Evolutionary conservation across 495 filamentous ascomycete genomes (phyloP).

Genomic region (Xylaria curta): DNA sequence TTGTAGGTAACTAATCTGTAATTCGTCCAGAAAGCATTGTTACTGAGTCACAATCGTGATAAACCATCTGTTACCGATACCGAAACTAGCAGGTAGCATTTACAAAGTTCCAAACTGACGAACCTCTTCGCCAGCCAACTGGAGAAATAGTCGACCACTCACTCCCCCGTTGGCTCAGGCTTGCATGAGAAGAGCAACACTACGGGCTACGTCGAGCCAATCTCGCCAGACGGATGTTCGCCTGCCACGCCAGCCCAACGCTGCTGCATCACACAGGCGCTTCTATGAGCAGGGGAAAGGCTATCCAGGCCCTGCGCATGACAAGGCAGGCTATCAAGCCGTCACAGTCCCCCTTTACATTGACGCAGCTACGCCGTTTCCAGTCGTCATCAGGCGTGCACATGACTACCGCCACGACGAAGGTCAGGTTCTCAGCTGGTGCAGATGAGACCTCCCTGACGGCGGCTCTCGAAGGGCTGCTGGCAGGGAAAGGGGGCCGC

Average conservation of each 20-base stretch:
- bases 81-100: neutral
- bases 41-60: slow-evolving; percentile 3
- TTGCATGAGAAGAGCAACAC: neutral
- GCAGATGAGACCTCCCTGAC: slow-evolving; percentile 38
- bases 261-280: slow-evolving; percentile 4
- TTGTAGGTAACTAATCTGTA: neutral
- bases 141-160: neutral
- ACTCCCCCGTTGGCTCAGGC: neutral
- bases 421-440: slow-evolving; percentile 40
- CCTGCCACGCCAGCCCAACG: slow-evolving; percentile 12
- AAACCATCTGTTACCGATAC: neutral
- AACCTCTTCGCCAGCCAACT: slow-evolving; percentile 2
- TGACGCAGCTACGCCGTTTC: neutral
- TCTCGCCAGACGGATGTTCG: slow-evolving; percentile 21
- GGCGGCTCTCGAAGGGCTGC: slow-evolving; percentile 34
- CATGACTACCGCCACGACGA: slow-evolving; percentile 19
- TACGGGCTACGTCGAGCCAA: neutral
- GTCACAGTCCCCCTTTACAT: neutral
- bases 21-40: neutral
- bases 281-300: slow-evolving; percentile 7
- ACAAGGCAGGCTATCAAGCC: slow-evolving; percentile 2
- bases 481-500: slow-evolving; percentile 46
- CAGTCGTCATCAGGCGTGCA: slow-evolving; percentile 21
- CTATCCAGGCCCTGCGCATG: slow-evolving; percentile 1
- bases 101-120: neutral